A percentile compares a stretch with the other conserved stretches of the same genome.
Evolutionary conservation across 2,329 filamentous ascomycete species (phyloP).

Genomic region (Ilyonectria sp.): DNA sequence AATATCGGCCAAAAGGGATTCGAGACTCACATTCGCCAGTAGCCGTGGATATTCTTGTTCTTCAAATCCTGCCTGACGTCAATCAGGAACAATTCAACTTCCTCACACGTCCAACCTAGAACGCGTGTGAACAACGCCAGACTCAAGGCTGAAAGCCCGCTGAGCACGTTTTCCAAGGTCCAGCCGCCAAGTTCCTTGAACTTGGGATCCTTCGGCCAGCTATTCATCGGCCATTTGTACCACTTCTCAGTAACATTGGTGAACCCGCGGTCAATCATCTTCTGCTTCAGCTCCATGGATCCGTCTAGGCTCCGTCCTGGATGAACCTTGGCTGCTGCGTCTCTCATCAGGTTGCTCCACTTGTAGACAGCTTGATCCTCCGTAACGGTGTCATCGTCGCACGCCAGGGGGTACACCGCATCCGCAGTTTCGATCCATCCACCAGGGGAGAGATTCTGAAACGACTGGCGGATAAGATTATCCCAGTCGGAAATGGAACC

Average conservation of each 20-base stretch:
- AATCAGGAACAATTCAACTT: constrained; percentile 19
- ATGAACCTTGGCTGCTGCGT: constrained; percentile 3
- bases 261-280: constrained; percentile 14
- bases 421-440: constrained; percentile 23
- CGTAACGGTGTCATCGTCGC: constrained; percentile 15
- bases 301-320: constrained; percentile 13
- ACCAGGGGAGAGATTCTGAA: constrained; percentile 9
- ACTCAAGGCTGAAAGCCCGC: constrained; percentile 15
- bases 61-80: constrained; percentile 18
- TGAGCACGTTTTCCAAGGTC: constrained; percentile 10
- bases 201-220: constrained; percentile 15
- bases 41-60: constrained; percentile 9
- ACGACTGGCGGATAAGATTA: constrained; percentile 5
- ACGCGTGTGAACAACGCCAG: constrained; percentile 16
- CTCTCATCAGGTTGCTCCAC: constrained; percentile 22
- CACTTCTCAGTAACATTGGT: constrained; percentile 4
- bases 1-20: not conserved
- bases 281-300: constrained; percentile 18
- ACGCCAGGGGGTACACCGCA: constrained; percentile 14
- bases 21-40: constrained; percentile 13
- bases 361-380: constrained; percentile 15
- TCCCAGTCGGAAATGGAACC: constrained; percentile 22
- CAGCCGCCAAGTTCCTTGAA: constrained; percentile 22
- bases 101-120: constrained; percentile 16
- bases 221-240: constrained; percentile 20